Evolutionary conservation across 768 basidiomycete species (phyloP).

Genomic region (Tephrocybe sp.): DNA sequence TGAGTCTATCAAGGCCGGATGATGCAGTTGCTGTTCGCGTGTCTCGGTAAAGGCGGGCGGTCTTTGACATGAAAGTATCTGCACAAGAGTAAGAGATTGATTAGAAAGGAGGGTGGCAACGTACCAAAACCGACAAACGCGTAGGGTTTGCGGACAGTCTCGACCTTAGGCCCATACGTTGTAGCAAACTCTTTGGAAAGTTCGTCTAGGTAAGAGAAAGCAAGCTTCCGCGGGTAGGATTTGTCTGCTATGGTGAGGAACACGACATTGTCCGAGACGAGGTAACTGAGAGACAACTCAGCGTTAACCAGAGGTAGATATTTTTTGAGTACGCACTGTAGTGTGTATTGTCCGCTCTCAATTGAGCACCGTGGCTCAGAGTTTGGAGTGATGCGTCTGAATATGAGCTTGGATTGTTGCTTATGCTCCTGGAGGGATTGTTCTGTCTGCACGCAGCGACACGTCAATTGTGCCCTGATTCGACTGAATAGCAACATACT

Average conservation of each 20-base stretch:
- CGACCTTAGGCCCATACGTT: constrained; percentile 92
- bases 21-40: constrained; percentile 79
- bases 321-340: constrained; percentile 71
- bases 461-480: constrained; percentile 9
- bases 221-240: constrained; percentile 94
- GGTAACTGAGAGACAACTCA: constrained; percentile 63
- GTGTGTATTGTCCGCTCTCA: constrained; percentile 91
- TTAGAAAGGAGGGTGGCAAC: constrained; percentile 26
- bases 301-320: constrained; percentile 6
- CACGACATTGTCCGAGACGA: constrained; percentile 90
- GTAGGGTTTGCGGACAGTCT: constrained; percentile 92
- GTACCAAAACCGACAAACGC: constrained; percentile 97
- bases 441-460: constrained; percentile 67
- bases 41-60: constrained; percentile 91
- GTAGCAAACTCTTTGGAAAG: constrained; percentile 93
- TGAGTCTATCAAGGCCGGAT: constrained; percentile 79
- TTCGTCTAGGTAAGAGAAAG: constrained; percentile 97
- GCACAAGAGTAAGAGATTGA: constrained; percentile 3
- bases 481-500: constrained; percentile 41
- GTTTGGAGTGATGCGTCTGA: constrained; percentile 89
- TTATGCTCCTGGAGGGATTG: constrained; percentile 95
- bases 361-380: constrained; percentile 96
- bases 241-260: constrained; percentile 96
- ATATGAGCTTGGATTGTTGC: constrained; percentile 96
- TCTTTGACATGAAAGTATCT: constrained; percentile 99